Base-by-base conservation (phyloP, 2,329 filamentous ascomycete species). In the Monilinia polystroma region DNA sequence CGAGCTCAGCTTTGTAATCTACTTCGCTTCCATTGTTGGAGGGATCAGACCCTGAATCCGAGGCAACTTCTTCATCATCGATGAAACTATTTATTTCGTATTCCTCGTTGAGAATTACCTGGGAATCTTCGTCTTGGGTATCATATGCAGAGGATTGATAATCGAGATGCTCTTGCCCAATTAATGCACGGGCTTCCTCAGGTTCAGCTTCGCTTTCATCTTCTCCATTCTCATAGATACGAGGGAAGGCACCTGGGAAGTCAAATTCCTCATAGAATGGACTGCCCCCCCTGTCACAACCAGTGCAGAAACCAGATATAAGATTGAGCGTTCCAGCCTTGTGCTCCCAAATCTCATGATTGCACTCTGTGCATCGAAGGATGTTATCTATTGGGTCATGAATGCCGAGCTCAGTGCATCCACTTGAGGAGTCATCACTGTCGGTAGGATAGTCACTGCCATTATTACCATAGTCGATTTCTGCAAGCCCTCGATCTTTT, bases 111-210 rank as follows among this genome's bases (percentile, higher is more conserved):
- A 68, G 20, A 16, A 14, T 18, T 11, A 72, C 18, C 8, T 64
- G 18, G 6, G 60, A 38, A 43, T 35, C 55, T 1, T 70, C 71
- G 49, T 75, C 73, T 64, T 73, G 71, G 11, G 74, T 70, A 64
- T 76, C 74, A 57, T 75, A 76, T 11, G 75, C 75, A 0, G 72
- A 73, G 1, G 70, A 69, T 8, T 72, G 68, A 35, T 72, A 69
- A 38, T 75, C 74, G 11, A 75, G 67, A 53, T 70, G 71, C 16
- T 29, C 20, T 7, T 69, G 60, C 11, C 67, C 70, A 4, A 70
- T 65, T 1, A 71, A 41, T 4, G 14, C 26, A 49, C 49, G 65
- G 5, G 65, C 64, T 16, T 52, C 59, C 0, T 63, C 55, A 1
- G 47, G 38, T 1, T 64, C 18, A 18, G 66, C 57, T 11, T 71